Evolutionary conservation across 129 eudicot species (phyloP).

Genomic region (Pulicaria dysenterica): DNA sequence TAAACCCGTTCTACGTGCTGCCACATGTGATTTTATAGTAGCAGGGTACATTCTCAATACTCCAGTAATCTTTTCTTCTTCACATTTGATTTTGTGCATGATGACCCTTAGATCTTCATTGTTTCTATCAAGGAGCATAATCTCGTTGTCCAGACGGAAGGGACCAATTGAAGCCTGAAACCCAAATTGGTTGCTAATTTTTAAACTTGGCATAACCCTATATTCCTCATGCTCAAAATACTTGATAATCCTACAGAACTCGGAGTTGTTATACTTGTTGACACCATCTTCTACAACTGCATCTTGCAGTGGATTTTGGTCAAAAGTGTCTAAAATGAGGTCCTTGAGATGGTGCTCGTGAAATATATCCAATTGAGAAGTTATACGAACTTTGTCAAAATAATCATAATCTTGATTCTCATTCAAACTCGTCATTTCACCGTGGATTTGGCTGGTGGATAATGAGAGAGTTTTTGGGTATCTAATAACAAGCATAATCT

Average conservation of each 20-base stretch:
- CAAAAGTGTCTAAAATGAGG: conserved; percentile 16
- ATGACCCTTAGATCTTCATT: conserved; percentile 33
- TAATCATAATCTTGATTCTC: conserved; percentile 17
- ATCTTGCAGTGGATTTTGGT: conserved; percentile 31
- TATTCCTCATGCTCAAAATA: conserved; percentile 22
- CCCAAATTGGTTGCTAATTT: conserved; percentile 28
- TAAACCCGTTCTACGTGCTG: conserved; percentile 42
- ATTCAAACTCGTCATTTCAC: conserved; percentile 42
- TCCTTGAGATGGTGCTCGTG: background rate
- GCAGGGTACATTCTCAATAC: conserved; percentile 40
- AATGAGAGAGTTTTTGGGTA: conserved; percentile 27
- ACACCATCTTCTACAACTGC: conserved; percentile 39
- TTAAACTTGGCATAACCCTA: conserved; percentile 34
- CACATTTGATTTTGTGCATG: conserved; percentile 35
- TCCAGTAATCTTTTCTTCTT: conserved; percentile 36
- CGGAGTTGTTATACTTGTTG: conserved; percentile 32
- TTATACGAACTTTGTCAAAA: conserved; percentile 41
- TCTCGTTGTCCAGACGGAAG: conserved; percentile 31
- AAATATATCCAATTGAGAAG: conserved; percentile 29
- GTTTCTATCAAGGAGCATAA: conserved; percentile 27
- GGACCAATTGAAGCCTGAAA: conserved; percentile 32
- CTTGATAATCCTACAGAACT: conserved; percentile 33
- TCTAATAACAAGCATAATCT: conserved; percentile 34
- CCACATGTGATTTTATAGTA: conserved; percentile 20
- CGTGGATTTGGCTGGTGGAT: conserved; percentile 20